A percentile compares a stretch with the other conserved stretches of the same genome.
These are phyloP conservation scores for Pythium apleroticum DNA, from an alignment of 352 stramenopile genomes.

Conservation along the genomic window DNA sequence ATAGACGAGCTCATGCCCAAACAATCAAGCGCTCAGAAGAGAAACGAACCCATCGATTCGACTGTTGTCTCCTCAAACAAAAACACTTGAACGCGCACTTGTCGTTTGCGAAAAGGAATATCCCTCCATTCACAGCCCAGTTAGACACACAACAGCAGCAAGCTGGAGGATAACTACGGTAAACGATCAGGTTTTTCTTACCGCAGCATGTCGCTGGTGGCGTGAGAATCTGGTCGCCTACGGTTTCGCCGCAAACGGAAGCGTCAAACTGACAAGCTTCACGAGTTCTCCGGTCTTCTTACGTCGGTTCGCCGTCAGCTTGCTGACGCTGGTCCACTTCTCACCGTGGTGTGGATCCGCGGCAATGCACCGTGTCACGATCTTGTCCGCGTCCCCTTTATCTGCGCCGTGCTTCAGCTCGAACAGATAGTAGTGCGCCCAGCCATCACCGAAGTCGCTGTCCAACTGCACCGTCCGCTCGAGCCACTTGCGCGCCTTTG, in stretches of 20 bases:
- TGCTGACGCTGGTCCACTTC: conserved; percentile 92
- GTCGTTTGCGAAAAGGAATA: not conserved
- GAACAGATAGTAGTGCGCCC: conserved; percentile 98
- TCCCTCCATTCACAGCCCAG: not conserved
- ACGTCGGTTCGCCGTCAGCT: conserved; percentile 90
- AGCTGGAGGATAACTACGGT: too few relatives aligned
- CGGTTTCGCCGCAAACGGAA: conserved; percentile 53
- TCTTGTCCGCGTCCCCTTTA: conserved; percentile 78
- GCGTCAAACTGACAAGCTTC: conserved; percentile 77
- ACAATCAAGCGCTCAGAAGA: too few relatives aligned
- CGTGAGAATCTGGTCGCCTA: not conserved
- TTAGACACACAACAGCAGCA: too few relatives aligned
- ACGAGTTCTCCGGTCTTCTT: conserved; percentile 72
- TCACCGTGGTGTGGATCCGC: conserved; percentile 96
- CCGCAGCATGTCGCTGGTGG: not conserved
- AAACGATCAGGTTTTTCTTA: not conserved
- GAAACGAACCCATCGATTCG: not conserved
- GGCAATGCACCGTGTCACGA: conserved; percentile 84
- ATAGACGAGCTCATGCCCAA: too few relatives aligned
- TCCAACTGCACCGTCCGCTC: conserved; percentile 96
- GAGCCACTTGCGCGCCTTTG: conserved; percentile 98
- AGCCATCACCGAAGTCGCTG: conserved; percentile 95
- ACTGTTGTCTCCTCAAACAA: not conserved
- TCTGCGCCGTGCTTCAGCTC: conserved; percentile 89
- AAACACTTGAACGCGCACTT: too few relatives aligned